phyloP scores from a whole-genome alignment of 352 stramenopile genomes.

The Phytophthora pseudosyringae region DNA sequence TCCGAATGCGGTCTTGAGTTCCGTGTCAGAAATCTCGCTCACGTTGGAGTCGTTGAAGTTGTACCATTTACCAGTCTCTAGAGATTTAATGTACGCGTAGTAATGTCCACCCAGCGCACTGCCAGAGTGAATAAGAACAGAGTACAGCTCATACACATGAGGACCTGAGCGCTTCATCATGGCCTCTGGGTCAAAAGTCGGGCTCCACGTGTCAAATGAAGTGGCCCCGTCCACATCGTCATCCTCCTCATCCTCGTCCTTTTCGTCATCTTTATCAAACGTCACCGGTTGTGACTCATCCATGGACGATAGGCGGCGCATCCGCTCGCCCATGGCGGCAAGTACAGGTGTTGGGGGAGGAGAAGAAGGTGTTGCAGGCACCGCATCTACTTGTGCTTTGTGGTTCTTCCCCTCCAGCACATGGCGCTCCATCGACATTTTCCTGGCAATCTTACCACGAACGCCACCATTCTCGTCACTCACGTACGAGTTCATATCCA shows the following conservation, averaged over 20 bases:
- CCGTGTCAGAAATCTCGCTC: slow-evolving; percentile 76
- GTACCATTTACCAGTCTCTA: slow-evolving; percentile 85
- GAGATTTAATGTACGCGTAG: slow-evolving; percentile 94
- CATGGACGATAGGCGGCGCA: slow-evolving; percentile 75
- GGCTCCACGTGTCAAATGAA: slow-evolving; percentile 71
- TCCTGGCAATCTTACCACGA: slow-evolving; percentile 73
- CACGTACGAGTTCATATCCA: slow-evolving; percentile 91
- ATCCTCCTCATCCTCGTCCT: slow-evolving; percentile 20
- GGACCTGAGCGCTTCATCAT: slow-evolving; percentile 71
- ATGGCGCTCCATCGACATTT: slow-evolving; percentile 88
- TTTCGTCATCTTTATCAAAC: slow-evolving; percentile 40
- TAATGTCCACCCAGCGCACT: slow-evolving; percentile 93
- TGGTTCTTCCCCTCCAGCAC: slow-evolving; percentile 62
- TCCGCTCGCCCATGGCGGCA: slow-evolving; percentile 22
- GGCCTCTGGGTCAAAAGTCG: slow-evolving; percentile 66
- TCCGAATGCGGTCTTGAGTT: slow-evolving; percentile 80
- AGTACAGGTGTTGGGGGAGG: slow-evolving; percentile 20
- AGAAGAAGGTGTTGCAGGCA: slow-evolving; percentile 20
- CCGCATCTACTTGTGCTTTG: slow-evolving; percentile 17
- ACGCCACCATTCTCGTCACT: slow-evolving; percentile 55
- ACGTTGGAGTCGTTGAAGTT: slow-evolving; percentile 91
- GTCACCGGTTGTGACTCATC: slow-evolving; percentile 66
- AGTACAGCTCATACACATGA: slow-evolving; percentile 93
- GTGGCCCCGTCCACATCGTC: slow-evolving; percentile 19
- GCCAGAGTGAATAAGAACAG: slow-evolving; percentile 93